Evolutionary conservation across 2,329 filamentous ascomycete species (phyloP), one percentile per base, ranked within the genome.

Genomic region (Pseudogymnoascus sp.): DNA sequence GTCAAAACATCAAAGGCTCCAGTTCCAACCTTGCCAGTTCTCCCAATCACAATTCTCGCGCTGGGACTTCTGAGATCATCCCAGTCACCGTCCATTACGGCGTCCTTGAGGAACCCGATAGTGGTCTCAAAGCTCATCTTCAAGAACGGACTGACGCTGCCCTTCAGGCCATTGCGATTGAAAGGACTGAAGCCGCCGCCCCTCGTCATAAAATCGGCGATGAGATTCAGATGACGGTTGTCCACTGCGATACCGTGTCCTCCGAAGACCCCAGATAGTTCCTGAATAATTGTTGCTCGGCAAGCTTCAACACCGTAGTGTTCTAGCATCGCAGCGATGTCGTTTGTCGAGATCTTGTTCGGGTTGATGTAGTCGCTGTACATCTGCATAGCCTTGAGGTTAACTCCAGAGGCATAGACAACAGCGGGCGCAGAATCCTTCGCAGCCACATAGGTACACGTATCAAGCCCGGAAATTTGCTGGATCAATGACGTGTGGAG

Each of bases 51-150:
- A 71, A 99, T 90, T 64, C 93, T 84, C 66, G 90, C 88, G 75
- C 89, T 95, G 0, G 96, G 95, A 65, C 89, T 92, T 65, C 83
- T 86, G 65, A 99, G 79, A 71, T 95, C 89, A 75, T 99, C 95
- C 82, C 86, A 91, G 75, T 97, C 95, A 60, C 90, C 88, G 72
- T 96, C 91, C 64, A 96, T 79, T 26, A 97, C 88, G 1, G 95
- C 93, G 73, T 97, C 95, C 75, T 90, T 93, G 71, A 99, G 81
- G 80, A 97, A 97, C 0, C 89, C 88, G 40, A 97, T 84, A 2
- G 95, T 99, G 3, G 95, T 99, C 83, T 99, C 95, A 78, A 97
- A 99, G 75, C 91, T 96, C 93, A 97, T 97, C 83, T 97, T 97
- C 77, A 95, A 93, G 70, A 99, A 93, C 0, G 95, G 92, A 68